Base-by-base conservation (phyloP, 805 yeast genomes). In the Starmerella bacillaris region DNA sequence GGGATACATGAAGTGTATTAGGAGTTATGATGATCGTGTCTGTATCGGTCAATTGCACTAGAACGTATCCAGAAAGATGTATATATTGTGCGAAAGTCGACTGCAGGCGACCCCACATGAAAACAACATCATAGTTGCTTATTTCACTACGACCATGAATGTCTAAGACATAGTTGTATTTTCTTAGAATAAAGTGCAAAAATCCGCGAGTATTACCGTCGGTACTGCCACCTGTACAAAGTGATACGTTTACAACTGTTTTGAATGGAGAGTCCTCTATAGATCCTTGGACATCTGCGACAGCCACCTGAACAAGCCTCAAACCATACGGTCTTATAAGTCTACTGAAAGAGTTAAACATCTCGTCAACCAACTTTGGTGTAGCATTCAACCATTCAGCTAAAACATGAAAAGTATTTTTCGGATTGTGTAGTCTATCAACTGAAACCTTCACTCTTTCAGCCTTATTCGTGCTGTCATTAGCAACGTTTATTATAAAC, bases 371-470 rank as follows among this genome's bases (percentile, higher is more conserved):
- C 21, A 79, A 59, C 50, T 78, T 78, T 2, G 92, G 77, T 0
- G 96, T 82, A 0, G 93, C 73, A 40, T 78, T 80, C 21, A 86
- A 58, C 99, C 99, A 89, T 51, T 89, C 95, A 11, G 86, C 54
- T 31, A 94, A 63, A 21, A 89, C 67, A 50, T 86, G 96, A 59
- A 74, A 89, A 51, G 95, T 84, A 48, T 84, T 93, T 45, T 78
- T 86, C 0, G 95, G 94, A 50, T 84, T 86, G 53, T 83, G 94
- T 3, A 84, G 84, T 30, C 74, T 66, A 51, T 89, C 99, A 49
- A 80, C 79, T 55, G 86, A 95, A 1, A 89, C 82, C 4, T 72
- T 71, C 30, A 83, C 62, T 2, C 73, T 55, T 46, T 89, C 98
- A 0, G 77, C 76, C 37, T 83, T 69, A 53, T 72, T 72, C 0